Conservation (phyloP, 176 grass and related monocot genomes). For the Zoysia japonica region DNA sequence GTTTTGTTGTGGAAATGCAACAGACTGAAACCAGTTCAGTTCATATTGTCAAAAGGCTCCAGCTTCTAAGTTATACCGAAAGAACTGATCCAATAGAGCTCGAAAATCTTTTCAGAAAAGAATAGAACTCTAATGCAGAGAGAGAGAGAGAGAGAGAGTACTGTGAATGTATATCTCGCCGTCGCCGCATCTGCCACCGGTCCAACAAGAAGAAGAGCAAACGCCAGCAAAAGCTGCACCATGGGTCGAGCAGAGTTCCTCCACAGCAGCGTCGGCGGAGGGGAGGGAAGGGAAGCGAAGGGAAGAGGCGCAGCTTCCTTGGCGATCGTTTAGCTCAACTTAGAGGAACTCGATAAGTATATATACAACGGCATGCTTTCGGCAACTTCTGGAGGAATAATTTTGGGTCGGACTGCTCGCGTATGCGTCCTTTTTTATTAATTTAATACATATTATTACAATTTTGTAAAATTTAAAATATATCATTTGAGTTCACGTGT, state of each 20-base stretch:
- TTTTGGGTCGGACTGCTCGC: conserved; percentile 31
- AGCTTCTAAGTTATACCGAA: background rate
- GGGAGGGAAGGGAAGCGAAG: background rate
- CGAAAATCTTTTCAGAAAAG: background rate
- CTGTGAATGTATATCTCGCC: conserved; percentile 53
- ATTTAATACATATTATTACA: too few species aligned
- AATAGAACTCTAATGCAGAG: conserved; percentile 16
- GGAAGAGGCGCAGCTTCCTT: conserved; percentile 30
- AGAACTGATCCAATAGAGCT: conserved; percentile 4
- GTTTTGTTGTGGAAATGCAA: background rate
- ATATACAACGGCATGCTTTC: conserved; percentile 44
- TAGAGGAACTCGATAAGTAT: conserved; percentile 45
- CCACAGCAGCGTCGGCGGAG: background rate
- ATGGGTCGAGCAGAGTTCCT: conserved; percentile 42
- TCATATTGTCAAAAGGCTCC: background rate
- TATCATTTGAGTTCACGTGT: too few species aligned
- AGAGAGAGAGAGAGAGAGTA: conserved; percentile 13
- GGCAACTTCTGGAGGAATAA: conserved; percentile 42
- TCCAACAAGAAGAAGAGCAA: conserved; percentile 37
- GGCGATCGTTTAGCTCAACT: conserved; percentile 27
- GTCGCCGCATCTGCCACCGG: conserved; percentile 45
- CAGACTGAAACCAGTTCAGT: background rate
- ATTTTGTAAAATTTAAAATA: too few species aligned
- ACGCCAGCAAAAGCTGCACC: conserved; percentile 40
- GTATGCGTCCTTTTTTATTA: conserved; percentile 6